Base-by-base conservation (phyloP, 2,329 filamentous ascomycete species). In the Verruconis gallopava region DNA sequence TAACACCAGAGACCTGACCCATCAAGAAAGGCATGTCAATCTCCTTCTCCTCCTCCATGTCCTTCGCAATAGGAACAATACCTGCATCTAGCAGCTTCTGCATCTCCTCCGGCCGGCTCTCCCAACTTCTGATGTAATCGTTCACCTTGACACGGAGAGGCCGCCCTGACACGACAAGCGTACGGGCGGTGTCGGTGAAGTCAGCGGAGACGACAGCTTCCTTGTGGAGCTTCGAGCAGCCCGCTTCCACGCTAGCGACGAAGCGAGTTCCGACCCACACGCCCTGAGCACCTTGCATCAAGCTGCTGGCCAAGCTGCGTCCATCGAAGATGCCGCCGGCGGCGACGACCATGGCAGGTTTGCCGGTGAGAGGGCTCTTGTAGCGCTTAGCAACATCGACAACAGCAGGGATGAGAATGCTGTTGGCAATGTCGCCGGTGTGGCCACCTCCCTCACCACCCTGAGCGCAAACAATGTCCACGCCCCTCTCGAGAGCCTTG, bases 251-350 rank as follows among this genome's bases (percentile, higher is more conserved):
- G 5, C 75, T 77, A 1, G 89, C 88, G 13, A 95, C 85, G 60
- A 95, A 95, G 15, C 89, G 71, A 46, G 89, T 95, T 20, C 89
- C 89, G 1, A 96, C 88, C 89, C 89, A 96, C 1, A 93, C 89
- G 9, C 84, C 89, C 3, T 73, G 70, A 1, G 88, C 89, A 13
- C 89, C 89, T 55, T 91, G 81, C 77, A 93, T 89, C 58, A 96
- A 65, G 47, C 77, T 79, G 44, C 77, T 77, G 0, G 89, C 89
- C 43, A 96, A 66, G 40, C 80, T 79, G 13, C 85, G 72, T 1
- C 89, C 89, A 55, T 91, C 82, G 54, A 75, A 79, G 33, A 96
- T 81, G 0, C 89, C 89, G 3, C 89, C 89, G 0, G 89, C 89
- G 0, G 89, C 89, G 13, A 95, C 77, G 1, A 95, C 88, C 51